phyloP scores from a whole-genome alignment of 371 early-diverging fungal genomes.

The Mucor indicus region DNA sequence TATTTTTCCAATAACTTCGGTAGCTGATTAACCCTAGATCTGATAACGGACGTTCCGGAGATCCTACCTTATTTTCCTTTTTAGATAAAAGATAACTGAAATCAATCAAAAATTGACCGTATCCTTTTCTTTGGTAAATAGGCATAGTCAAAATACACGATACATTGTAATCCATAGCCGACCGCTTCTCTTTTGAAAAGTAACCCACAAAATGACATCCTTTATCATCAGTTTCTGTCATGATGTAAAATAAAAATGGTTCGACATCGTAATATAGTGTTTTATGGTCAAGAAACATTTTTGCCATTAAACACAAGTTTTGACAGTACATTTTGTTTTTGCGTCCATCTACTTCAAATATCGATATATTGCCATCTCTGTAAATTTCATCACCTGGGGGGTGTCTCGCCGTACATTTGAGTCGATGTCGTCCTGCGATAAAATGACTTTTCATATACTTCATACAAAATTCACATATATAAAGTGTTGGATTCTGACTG shows the following conservation, averaged over 20 bases:
- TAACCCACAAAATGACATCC: constrained; percentile 98
- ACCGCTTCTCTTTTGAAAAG: constrained; percentile 99
- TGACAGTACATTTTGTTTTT: constrained; percentile 97
- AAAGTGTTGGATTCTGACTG: constrained; percentile 65
- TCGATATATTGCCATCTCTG: constrained; percentile 79
- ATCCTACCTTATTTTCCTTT: constrained; percentile 85
- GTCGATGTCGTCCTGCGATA: constrained; percentile 67
- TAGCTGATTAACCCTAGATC: constrained; percentile 96
- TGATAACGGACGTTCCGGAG: constrained; percentile 99
- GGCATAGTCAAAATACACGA: constrained; percentile 99
- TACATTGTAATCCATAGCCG: constrained; percentile 90
- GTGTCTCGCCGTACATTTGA: constrained; percentile 80
- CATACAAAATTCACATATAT: constrained; percentile 97
- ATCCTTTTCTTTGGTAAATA: constrained; percentile 94
- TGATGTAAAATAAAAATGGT: constrained; percentile 98
- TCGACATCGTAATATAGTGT: constrained; percentile 99
- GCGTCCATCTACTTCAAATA: constrained; percentile 96
- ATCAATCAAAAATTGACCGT: constrained; percentile 96
- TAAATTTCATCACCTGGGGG: constrained; percentile 99
- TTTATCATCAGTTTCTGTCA: constrained; percentile 74
- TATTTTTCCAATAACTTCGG: constrained; percentile 79
- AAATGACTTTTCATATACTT: constrained; percentile 86
- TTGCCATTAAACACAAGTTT: constrained; percentile 96
- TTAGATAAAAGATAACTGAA: constrained; percentile 95
- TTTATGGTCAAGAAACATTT: constrained; percentile 99